A percentile compares a stretch with the other conserved stretches of the same genome.
phyloP scores from a whole-genome alignment of 1,284 basidiomycete species.

The Ustilago nuda region DNA sequence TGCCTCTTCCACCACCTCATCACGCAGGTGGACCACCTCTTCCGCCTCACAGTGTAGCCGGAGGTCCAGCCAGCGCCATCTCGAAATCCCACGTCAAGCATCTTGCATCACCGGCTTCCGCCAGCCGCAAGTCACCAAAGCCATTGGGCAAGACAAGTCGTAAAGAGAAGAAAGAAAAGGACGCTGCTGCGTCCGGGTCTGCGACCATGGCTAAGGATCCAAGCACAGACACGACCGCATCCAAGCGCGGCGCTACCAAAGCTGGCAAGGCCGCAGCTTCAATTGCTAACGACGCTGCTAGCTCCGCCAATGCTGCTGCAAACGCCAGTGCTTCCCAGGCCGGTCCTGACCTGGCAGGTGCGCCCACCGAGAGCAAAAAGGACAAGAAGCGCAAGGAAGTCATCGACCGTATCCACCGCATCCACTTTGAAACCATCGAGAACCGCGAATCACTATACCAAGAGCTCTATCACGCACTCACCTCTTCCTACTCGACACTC shows the following conservation, averaged over 20 bases:
- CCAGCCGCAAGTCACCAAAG: conserved; percentile 45
- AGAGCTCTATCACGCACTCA: conserved; percentile 59
- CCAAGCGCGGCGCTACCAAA: conserved; percentile 38
- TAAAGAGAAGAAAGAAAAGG: conserved; percentile 45
- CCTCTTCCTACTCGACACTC: conserved; percentile 58
- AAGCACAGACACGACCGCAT: conserved; percentile 34
- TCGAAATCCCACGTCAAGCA: conserved; percentile 44
- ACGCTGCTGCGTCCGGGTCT: conserved; percentile 26
- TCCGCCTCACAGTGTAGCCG: conserved; percentile 30
- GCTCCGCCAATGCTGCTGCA: conserved; percentile 14
- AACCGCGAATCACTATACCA: conserved; percentile 65
- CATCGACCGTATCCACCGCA: conserved; percentile 65
- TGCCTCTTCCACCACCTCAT: conserved; percentile 40
- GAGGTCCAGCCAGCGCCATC: conserved; percentile 30
- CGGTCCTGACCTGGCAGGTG: conserved; percentile 10
- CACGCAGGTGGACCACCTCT: conserved; percentile 24
- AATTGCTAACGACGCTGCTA: conserved; percentile 10
- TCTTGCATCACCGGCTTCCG: conserved; percentile 36
- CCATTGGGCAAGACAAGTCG: conserved; percentile 37
- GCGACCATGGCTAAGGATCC: conserved; percentile 44
- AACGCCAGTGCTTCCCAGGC: conserved; percentile 17
- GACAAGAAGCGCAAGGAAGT: conserved; percentile 67
- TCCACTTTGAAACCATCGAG: conserved; percentile 66
- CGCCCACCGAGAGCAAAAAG: conserved; percentile 47
- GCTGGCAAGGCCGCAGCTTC: conserved; percentile 42